phyloP scores from a whole-genome alignment of 805 yeast species.

The Saturnispora saitoi region DNA sequence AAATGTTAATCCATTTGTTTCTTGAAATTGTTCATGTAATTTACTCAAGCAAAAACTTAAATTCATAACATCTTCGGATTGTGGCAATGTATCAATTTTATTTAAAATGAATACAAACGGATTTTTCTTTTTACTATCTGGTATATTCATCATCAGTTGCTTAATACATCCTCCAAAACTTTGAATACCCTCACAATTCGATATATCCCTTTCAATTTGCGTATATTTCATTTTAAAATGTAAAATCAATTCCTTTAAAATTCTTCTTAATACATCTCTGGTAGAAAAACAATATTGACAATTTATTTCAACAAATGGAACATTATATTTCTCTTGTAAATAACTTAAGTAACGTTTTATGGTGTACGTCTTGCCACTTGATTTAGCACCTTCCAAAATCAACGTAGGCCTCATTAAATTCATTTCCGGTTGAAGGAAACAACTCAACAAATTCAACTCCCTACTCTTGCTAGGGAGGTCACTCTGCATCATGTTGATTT shows the following conservation, averaged over 20 bases:
- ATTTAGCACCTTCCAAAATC: conserved; percentile 40
- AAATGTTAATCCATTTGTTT: conserved; percentile 26
- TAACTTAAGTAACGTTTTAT: conserved; percentile 27
- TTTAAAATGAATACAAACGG: conserved; percentile 42
- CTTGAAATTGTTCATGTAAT: conserved; percentile 35
- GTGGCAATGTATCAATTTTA: conserved; percentile 33
- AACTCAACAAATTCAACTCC: conserved; percentile 30
- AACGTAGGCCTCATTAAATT: conserved; percentile 29
- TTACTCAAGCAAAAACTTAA: conserved; percentile 33
- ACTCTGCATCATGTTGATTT: neutral
- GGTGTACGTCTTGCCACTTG: conserved; percentile 40
- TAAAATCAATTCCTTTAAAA: conserved; percentile 22
- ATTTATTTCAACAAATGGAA: conserved; percentile 28
- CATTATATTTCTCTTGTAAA: conserved; percentile 13
- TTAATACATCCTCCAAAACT: conserved; percentile 35
- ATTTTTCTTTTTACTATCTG: conserved; percentile 6
- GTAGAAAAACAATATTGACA: conserved; percentile 40
- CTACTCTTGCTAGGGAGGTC: conserved; percentile 23
- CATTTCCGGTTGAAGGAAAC: conserved; percentile 28
- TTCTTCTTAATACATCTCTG: conserved; percentile 34
- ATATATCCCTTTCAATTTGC: conserved; percentile 4
- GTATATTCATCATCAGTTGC: conserved; percentile 21
- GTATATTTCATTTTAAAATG: conserved; percentile 9
- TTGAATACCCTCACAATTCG: conserved; percentile 33
- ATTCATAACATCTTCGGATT: conserved; percentile 28